These are phyloP conservation scores for Rosa rugosa DNA, from an alignment of 306 rosid genomes.

Conservation along the genomic window DNA sequence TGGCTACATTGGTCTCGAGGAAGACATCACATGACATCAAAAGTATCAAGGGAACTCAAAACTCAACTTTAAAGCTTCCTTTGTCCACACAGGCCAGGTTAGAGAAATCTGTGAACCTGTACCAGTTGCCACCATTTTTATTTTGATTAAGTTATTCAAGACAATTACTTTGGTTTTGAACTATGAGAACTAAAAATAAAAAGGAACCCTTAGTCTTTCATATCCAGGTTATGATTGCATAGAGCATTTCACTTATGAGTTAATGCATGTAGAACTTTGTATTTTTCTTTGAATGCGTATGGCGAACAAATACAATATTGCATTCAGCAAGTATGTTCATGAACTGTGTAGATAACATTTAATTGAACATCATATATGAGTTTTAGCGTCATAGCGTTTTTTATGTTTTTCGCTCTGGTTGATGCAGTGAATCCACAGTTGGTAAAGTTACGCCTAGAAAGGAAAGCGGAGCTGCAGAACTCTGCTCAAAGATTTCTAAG, in stretches of 20 bases:
- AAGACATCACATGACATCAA: constrained; percentile 29
- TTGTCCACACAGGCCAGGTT: constrained; percentile 47
- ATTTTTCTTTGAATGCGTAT: background rate
- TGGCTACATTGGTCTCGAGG: constrained; percentile 28
- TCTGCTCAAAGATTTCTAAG: constrained; percentile 32
- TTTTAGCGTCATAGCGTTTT: background rate
- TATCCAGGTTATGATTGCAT: constrained; percentile 1
- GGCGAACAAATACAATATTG: background rate
- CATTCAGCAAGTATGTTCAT: background rate
- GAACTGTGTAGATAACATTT: background rate
- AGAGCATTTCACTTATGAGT: background rate
- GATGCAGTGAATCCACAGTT: constrained; percentile 43
- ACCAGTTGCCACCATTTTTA: background rate
- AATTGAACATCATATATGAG: background rate
- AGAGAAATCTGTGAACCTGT: constrained; percentile 25
- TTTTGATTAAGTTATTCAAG: background rate
- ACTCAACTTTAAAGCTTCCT: constrained; percentile 36
- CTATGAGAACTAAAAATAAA: background rate
- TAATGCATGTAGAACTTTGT: background rate
- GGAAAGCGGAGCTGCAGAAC: constrained; percentile 35
- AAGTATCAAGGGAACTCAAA: constrained; percentile 37
- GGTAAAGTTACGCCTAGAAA: constrained; percentile 31
- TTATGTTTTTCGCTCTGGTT: constrained; percentile 7
- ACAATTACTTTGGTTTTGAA: background rate
- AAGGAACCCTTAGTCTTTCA: background rate